Base-by-base conservation (phyloP, 441 rosid species). In the Adansonia madagascariensis region DNA sequence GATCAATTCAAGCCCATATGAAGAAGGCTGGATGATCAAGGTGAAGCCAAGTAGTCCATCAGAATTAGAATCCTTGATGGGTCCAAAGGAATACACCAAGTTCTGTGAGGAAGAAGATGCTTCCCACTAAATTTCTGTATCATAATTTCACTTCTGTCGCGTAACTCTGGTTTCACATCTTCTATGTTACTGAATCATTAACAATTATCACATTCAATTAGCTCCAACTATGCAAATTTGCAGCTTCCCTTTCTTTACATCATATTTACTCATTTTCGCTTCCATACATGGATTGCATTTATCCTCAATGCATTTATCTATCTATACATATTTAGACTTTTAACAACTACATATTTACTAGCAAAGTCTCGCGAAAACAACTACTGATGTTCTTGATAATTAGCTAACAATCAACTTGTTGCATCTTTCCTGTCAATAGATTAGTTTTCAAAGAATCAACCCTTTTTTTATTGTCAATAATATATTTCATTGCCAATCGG, bases 81-180 rank as follows among this genome's bases (percentile, higher is more conserved):
- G 89, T 77, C 61, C 99, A 31, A 90, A 83, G 71, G 97, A 90
- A 65, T 95, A 94, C 88, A 86, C 90, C 22, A 91, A 95, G 82
- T 89, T 90, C 91, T 95, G 99, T 39, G 95, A 95, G 84, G 97
- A 95, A 77, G 99, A 94, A 88, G 97, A 89, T 39, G 96, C 96
- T 39, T 87, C 95, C 81, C 99, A 92, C 81, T 95, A 91, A 85
- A 73, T 76, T 60, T 63, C 18, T 15, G 20, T 57, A 56, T 12
- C 55, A 14, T 55, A n/a, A 15, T 64, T 65, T 12, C 43, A 20
- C n/a, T 73, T 52, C 55, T 43, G 24, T 31, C 57, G 35, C 6
- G 20, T 31, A 8, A 35, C 20, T 10, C 52, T 39, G 53, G 11
- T 31, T 53, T 68, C 20, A 14, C 68, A 63, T 6, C n/a, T 66